phyloP scores from a whole-genome alignment of 31 red algal genomes.

The Bonnemaisonia californica region DNA sequence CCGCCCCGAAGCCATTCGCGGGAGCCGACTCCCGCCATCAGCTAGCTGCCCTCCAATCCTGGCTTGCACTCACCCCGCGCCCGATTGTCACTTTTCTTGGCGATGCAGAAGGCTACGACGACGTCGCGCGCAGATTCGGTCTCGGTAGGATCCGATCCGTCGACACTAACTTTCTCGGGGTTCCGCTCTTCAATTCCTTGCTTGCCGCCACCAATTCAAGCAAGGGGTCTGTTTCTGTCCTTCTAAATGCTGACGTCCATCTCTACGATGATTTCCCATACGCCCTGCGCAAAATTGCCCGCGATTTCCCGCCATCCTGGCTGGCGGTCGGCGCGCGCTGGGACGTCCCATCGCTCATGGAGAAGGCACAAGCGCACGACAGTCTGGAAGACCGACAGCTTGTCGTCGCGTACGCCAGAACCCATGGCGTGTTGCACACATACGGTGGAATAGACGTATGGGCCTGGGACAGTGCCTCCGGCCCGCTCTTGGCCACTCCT shows the following conservation, averaged over 20 bases:
- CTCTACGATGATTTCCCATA: conserved; percentile 81
- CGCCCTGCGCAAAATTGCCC: conserved; percentile 47
- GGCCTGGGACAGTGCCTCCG: conserved; percentile 78
- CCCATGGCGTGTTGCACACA: conserved; percentile 76
- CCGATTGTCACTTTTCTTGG: conserved; percentile 75
- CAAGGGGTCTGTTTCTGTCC: conserved; percentile 52
- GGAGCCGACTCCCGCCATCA: conserved; percentile 57
- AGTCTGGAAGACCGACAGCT: conserved; percentile 25
- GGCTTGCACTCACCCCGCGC: conserved; percentile 70
- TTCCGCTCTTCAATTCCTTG: conserved; percentile 86
- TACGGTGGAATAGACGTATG: conserved; percentile 96
- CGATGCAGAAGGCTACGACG: conserved; percentile 51
- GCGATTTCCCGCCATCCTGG: conserved; percentile 44
- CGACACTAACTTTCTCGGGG: conserved; percentile 76
- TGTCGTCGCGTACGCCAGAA: conserved; percentile 41
- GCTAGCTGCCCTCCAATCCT: conserved; percentile 76
- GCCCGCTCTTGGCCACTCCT: conserved; percentile 33
- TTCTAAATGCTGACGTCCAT: conserved; percentile 86
- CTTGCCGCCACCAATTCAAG: conserved; percentile 47
- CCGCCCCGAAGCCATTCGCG: conserved; percentile 81
- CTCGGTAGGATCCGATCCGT: conserved; percentile 43
- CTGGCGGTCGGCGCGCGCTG: conserved; percentile 85
- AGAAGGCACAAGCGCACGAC: background rate
- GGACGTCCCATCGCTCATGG: conserved; percentile 69
- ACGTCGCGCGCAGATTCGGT: conserved; percentile 48